Conservation (phyloP, 2,329 filamentous ascomycete species). For the Aspergillus sergii region DNA sequence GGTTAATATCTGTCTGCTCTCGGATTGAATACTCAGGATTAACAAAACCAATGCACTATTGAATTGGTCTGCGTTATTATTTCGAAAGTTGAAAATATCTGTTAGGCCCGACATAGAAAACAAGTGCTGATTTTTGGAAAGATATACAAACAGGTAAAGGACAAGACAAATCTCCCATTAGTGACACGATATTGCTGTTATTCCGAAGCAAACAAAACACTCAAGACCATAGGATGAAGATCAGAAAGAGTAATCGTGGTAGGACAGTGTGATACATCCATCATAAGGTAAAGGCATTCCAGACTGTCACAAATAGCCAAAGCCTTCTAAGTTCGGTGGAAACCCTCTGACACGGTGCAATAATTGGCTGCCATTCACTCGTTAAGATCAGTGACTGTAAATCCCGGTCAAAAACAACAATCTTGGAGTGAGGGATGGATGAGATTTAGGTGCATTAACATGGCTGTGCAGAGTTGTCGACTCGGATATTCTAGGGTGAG, state of each 20-base stretch:
- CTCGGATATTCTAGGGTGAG: background rate
- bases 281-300: background rate
- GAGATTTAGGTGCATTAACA: background rate
- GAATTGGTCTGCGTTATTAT: background rate
- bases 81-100: background rate
- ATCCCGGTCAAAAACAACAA: background rate
- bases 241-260: background rate
- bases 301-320: background rate
- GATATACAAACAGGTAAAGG: background rate
- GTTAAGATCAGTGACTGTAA: background rate
- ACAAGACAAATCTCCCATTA: background rate
- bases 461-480: background rate
- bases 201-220: background rate
- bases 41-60: background rate
- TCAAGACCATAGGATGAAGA: background rate
- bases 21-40: too few relatives aligned
- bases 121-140: background rate
- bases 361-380: background rate
- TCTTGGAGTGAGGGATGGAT: background rate
- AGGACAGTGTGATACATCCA: background rate
- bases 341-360: background rate
- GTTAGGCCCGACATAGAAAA: background rate
- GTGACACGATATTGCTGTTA: background rate
- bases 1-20: too few relatives aligned
- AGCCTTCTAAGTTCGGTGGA: background rate